Evolutionary conservation across 1,284 basidiomycete genomes (phyloP).

Genomic region (Ustilago bromivora): DNA sequence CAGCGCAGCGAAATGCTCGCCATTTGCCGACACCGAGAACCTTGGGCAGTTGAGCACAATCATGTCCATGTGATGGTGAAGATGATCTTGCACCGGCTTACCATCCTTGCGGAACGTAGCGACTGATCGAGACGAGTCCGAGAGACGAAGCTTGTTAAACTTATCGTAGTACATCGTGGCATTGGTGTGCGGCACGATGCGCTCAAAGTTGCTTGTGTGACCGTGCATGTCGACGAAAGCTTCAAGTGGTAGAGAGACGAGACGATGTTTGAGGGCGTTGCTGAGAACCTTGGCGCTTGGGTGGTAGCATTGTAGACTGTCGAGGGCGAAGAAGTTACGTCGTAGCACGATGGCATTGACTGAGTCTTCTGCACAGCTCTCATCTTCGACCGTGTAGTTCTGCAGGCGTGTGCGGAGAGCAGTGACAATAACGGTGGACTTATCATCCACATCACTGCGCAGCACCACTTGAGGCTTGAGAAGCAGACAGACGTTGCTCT

Average conservation of each 20-base stretch:
- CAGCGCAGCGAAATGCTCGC: slow-evolving; percentile 86
- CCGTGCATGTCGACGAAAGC: slow-evolving; percentile 71
- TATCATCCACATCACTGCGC: slow-evolving; percentile 76
- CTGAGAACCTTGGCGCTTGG: slow-evolving; percentile 72
- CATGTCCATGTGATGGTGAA: slow-evolving; percentile 86
- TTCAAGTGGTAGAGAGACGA: slow-evolving; percentile 82
- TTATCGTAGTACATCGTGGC: slow-evolving; percentile 90
- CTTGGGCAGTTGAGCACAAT: slow-evolving; percentile 83
- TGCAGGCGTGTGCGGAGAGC: slow-evolving; percentile 86
- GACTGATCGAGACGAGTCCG: slow-evolving; percentile 77
- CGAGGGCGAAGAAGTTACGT: slow-evolving; percentile 80
- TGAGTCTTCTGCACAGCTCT: slow-evolving; percentile 82
- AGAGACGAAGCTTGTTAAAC: slow-evolving; percentile 80
- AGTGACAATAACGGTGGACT: slow-evolving; percentile 81
- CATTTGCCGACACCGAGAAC: slow-evolving; percentile 82
- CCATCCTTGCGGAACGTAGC: slow-evolving; percentile 56
- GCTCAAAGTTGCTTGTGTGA: slow-evolving; percentile 73
- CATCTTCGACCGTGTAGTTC: slow-evolving; percentile 84
- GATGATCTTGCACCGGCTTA: slow-evolving; percentile 74
- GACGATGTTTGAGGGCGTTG: slow-evolving; percentile 62
- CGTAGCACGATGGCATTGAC: slow-evolving; percentile 87
- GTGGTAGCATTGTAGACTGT: slow-evolving; percentile 88
- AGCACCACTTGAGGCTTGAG: slow-evolving; percentile 92
- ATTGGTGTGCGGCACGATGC: slow-evolving; percentile 88
- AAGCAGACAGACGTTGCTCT: slow-evolving; percentile 84